phyloP scores from a whole-genome alignment of 441 rosid genomes.

The Populus hybrid region DNA sequence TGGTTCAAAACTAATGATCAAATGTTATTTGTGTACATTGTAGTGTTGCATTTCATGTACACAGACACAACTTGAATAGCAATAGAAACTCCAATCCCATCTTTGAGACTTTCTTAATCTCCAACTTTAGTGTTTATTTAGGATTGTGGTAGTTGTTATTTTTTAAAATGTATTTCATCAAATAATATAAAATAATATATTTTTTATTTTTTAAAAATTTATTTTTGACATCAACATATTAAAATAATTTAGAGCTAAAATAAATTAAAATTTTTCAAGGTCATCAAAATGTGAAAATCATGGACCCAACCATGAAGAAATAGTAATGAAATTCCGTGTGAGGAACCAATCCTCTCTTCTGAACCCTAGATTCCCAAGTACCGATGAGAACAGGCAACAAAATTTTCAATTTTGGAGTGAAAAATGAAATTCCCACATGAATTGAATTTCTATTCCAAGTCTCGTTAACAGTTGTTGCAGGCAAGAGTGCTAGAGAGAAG shows the following conservation, averaged over 20 bases:
- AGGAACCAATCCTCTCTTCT: background rate
- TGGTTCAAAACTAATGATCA: too few relatives aligned
- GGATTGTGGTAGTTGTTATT: accelerated
- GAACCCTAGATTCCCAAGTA: background rate
- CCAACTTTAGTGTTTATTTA: too few relatives aligned
- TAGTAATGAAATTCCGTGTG: background rate
- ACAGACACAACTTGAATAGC: too few relatives aligned
- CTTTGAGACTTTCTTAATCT: too few relatives aligned
- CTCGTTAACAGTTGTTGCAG: background rate
- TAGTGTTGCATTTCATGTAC: too few relatives aligned
- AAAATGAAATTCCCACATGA: background rate
- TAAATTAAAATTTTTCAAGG: too few relatives aligned
- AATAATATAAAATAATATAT: too few relatives aligned
- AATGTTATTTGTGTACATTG: too few relatives aligned
- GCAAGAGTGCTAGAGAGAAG: background rate
- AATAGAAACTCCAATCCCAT: too few relatives aligned
- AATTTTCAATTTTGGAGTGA: background rate
- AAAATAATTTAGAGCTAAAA: too few relatives aligned
- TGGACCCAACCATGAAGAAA: background rate
- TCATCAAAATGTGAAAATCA: background rate
- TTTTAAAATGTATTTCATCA: accelerated
- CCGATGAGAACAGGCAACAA: background rate
- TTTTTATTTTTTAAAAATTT: too few relatives aligned
- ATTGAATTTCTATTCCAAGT: background rate
- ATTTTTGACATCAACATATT: too few relatives aligned